These are phyloP conservation scores for Brassica rapa DNA, from an alignment of 345 rosid genomes.

Conservation along the genomic window DNA sequence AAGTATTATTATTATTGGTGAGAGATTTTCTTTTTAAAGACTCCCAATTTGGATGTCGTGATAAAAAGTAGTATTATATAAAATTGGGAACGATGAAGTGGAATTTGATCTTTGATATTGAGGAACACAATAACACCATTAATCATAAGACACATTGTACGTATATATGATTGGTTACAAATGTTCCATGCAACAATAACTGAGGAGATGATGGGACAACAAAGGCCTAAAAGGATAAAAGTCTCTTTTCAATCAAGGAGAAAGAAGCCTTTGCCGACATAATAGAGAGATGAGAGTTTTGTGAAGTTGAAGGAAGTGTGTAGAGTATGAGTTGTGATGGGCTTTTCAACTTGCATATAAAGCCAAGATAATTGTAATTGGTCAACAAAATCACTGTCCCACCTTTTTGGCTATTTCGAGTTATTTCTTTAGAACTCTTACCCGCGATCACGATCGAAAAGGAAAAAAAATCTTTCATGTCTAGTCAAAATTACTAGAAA, in stretches of 20 bases:
- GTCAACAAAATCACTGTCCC: conserved; percentile 33
- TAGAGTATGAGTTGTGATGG: conserved; percentile 18
- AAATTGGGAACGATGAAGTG: not conserved
- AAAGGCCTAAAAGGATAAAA: conserved; percentile 8
- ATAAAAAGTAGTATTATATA: not conserved
- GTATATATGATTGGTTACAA: conserved; percentile 25
- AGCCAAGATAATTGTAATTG: conserved; percentile 13
- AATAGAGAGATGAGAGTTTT: not conserved
- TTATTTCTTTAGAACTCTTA: not conserved
- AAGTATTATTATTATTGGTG: not conserved
- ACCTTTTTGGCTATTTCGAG: not conserved
- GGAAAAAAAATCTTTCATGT: not conserved
- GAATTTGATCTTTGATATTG: not conserved
- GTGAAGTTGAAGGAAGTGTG: conserved; percentile 12
- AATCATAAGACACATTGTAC: conserved; percentile 13
- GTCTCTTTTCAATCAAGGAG: conserved; percentile 17
- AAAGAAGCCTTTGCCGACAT: conserved; percentile 33
- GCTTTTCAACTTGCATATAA: conserved; percentile 25
- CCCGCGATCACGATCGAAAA: not conserved
- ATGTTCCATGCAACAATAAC: conserved; percentile 1
- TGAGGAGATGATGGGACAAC: conserved; percentile 1
- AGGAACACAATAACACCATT: conserved; percentile 16
- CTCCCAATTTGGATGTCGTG: not conserved
- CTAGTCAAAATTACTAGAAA: not conserved
- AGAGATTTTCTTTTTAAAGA: not conserved